phyloP scores from a whole-genome alignment of 768 basidiomycete species.

The Pisolithus microcarpus region DNA sequence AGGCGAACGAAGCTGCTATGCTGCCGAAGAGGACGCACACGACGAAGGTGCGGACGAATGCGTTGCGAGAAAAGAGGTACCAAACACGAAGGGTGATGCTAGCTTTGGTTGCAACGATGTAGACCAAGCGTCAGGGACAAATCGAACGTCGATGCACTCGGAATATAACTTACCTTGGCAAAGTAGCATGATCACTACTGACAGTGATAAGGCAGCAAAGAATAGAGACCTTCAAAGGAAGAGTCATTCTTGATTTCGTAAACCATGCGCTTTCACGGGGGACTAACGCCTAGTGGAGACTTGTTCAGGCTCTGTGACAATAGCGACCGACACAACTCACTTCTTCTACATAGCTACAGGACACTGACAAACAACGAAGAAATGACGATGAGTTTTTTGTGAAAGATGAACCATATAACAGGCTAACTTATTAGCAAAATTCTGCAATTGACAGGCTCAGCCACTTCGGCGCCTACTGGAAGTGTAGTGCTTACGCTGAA shows the following conservation, averaged over 20 bases:
- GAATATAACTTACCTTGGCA: slow-evolving; percentile 11
- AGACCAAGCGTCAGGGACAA: no score
- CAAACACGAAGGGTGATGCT: slow-evolving; percentile 14
- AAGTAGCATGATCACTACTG: neutral
- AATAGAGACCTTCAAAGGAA: neutral
- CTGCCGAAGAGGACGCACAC: neutral
- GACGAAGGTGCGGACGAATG: slow-evolving; percentile 1
- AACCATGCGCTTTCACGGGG: neutral
- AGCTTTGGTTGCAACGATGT: neutral
- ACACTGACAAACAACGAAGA: neutral
- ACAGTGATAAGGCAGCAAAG: neutral
- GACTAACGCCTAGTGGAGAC: slow-evolving; percentile 1
- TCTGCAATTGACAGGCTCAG: neutral
- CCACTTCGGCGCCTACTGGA: no score
- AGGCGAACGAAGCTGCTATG: neutral
- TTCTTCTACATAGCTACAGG: neutral
- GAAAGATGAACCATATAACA: neutral
- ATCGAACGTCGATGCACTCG: no score
- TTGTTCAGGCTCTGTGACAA: neutral
- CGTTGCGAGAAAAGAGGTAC: slow-evolving; percentile 10
- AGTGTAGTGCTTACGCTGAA: neutral
- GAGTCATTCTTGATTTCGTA: no score
- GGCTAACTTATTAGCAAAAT: neutral
- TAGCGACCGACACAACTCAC: neutral
- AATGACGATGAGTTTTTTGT: neutral